Percentiles rank a stretch among this genome's conserved stretches.
Evolutionary conservation across 1,284 basidiomycete species (phyloP).

Genomic region (Thecaphora thlaspeos): DNA sequence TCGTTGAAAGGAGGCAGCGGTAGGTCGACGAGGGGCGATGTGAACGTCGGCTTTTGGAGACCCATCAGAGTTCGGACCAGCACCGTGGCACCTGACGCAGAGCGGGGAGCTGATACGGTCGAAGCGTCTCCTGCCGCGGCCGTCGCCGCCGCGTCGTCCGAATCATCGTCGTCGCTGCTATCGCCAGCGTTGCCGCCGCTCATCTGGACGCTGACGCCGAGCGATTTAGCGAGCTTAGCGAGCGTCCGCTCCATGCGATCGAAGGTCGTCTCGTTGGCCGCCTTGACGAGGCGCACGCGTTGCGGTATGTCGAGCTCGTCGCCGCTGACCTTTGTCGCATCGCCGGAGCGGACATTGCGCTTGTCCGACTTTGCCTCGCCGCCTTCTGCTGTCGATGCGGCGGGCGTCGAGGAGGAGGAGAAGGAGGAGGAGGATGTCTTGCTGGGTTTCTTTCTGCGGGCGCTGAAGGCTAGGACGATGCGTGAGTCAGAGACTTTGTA

Average conservation of each 20-base stretch:
- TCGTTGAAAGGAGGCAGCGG: conserved; percentile 68
- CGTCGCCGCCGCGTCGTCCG: conserved; percentile 13
- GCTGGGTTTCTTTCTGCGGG: conserved; percentile 9
- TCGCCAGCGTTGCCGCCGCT: not conserved
- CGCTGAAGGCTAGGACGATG: conserved; percentile 19
- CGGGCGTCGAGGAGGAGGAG: not conserved
- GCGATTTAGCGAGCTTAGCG: conserved; percentile 18
- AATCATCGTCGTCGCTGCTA: not conserved
- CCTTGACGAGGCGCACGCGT: conserved; percentile 77
- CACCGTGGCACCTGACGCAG: conserved; percentile 20
- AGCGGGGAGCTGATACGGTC: not conserved
- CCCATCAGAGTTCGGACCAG: conserved; percentile 44
- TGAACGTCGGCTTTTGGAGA: conserved; percentile 15
- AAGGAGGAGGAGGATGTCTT: no score
- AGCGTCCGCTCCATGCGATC: conserved; percentile 64
- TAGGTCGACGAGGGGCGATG: conserved; percentile 21
- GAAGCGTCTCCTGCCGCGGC: no score
- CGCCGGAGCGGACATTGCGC: conserved; percentile 17
- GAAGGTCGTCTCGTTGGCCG: conserved; percentile 87
- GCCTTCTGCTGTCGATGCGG: not conserved
- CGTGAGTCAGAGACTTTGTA: conserved; percentile 22
- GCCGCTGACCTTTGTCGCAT: conserved; percentile 61
- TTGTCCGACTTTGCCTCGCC: conserved; percentile 11
- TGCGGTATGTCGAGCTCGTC: conserved; percentile 77
- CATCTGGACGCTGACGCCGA: conserved; percentile 18